Percentiles rank a stretch among this genome's conserved stretches.
phyloP scores from a whole-genome alignment of 148 eudicot genomes.

The Vaccinium darrowii region DNA sequence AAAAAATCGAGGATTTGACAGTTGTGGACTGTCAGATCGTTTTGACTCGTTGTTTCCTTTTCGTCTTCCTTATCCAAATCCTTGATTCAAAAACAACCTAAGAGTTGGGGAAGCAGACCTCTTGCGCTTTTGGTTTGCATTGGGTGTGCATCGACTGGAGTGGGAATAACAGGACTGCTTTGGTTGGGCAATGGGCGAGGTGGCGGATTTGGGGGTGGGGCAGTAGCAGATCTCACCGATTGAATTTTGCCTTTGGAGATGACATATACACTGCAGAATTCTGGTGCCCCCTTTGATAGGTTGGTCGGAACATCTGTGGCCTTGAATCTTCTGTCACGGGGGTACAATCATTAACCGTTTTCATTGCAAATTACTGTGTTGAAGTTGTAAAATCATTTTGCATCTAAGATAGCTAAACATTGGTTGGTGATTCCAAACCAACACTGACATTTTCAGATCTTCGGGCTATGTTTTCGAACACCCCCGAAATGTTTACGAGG shows the following conservation, averaged over 20 bases:
- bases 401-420: neutral
- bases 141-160: conserved; percentile 5
- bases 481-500: too few species aligned
- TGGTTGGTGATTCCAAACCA: too few species aligned
- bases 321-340: conserved; percentile 47
- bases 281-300: conserved; percentile 60
- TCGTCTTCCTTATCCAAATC: neutral
- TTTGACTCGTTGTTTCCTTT: neutral
- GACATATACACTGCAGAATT: conserved; percentile 60
- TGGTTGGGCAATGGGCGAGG: conserved; percentile 17
- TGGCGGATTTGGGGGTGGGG: conserved; percentile 27
- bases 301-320: conserved; percentile 53
- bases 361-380: neutral
- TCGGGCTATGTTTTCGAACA: neutral
- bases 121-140: conserved; percentile 22
- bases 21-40: neutral
- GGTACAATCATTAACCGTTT: neutral
- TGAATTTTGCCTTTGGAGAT: conserved; percentile 60
- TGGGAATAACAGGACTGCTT: conserved; percentile 2
- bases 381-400: too few species aligned
- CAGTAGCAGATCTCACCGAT: conserved; percentile 40
- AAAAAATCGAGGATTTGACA: neutral
- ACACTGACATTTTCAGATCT: neutral
- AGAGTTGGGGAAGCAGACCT: conserved; percentile 27
- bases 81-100: neutral